phyloP scores from a whole-genome alignment of 768 basidiomycete species.

The Ramaria sp. region DNA sequence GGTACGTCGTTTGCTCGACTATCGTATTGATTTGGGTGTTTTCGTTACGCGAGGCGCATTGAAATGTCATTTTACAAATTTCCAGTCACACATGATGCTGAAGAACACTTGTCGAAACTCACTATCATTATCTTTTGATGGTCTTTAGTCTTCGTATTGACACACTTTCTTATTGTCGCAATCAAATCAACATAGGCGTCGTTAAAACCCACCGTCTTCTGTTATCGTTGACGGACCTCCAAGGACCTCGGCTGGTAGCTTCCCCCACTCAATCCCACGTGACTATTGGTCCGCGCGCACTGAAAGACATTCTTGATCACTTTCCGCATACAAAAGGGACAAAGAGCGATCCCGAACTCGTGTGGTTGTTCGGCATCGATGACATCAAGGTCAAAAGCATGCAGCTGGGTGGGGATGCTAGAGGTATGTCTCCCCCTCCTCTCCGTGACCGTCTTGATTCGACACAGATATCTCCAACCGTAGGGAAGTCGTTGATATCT shows the following conservation, averaged over 20 bases:
- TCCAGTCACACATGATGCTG: too few species aligned
- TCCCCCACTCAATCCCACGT: constrained; percentile 48
- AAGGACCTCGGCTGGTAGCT: constrained; percentile 60
- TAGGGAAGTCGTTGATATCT: constrained; percentile 53
- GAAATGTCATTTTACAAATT: not conserved
- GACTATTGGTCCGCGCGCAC: constrained; percentile 58
- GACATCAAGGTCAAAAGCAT: constrained; percentile 63
- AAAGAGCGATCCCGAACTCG: constrained; percentile 66
- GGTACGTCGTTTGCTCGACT: constrained; percentile 33
- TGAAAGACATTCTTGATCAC: constrained; percentile 75
- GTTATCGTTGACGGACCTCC: constrained; percentile 42
- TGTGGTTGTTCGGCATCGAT: constrained; percentile 65
- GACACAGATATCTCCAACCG: not conserved
- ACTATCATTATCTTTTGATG: too few species aligned
- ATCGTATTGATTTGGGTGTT: not conserved
- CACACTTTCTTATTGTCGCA: not conserved
- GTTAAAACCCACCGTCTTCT: constrained; percentile 72
- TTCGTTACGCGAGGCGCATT: not conserved
- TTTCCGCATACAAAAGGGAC: constrained; percentile 54
- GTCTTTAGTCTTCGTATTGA: not conserved
- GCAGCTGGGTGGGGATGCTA: constrained; percentile 54
- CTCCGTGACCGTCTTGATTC: not conserved
- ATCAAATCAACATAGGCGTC: constrained; percentile 39
- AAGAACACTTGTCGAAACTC: too few species aligned
- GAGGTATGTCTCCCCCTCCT: constrained; percentile 30